Evolutionary conservation across 179 eudicot genomes (phyloP).

Genomic region (Pouteria campechiana): DNA sequence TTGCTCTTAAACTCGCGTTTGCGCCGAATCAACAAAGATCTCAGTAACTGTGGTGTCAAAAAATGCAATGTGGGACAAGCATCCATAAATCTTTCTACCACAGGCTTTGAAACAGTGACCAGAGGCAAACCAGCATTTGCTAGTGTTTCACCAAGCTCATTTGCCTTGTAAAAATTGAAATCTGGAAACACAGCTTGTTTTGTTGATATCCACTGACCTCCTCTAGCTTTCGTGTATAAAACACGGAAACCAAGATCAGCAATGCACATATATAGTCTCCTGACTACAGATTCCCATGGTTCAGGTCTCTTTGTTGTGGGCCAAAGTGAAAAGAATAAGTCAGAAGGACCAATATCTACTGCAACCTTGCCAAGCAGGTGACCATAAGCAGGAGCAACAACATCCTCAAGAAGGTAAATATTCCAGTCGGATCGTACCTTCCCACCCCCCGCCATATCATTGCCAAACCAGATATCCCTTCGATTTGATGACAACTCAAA

Average conservation of each 20-base stretch:
- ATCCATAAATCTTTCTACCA: constrained; percentile 77
- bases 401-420: constrained; percentile 82
- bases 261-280: constrained; percentile 64
- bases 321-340: constrained; percentile 84
- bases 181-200: constrained; percentile 95
- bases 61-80: constrained; percentile 76
- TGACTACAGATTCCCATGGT: constrained; percentile 95
- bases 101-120: constrained; percentile 46
- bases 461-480: constrained; percentile 99
- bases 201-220: constrained; percentile 95
- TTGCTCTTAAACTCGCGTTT: constrained; percentile 69
- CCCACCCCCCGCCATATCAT: constrained; percentile 99
- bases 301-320: constrained; percentile 54
- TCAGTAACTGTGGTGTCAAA: constrained; percentile 84
- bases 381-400: constrained; percentile 96
- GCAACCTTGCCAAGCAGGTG: constrained; percentile 88
- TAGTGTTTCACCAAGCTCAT: constrained; percentile 68
- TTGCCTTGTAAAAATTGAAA: constrained; percentile 55
- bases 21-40: constrained; percentile 65
- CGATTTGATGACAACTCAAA: constrained; percentile 97
- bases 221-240: constrained; percentile 79
- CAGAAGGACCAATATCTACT: constrained; percentile 66
- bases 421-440: constrained; percentile 98
- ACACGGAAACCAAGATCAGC: constrained; percentile 78
- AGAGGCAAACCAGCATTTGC: constrained; percentile 81